Evolutionary conservation across 176 grass and related monocot species (phyloP), one percentile per base, ranked within the genome.

Genomic region (Urochloa ruziziensis): DNA sequence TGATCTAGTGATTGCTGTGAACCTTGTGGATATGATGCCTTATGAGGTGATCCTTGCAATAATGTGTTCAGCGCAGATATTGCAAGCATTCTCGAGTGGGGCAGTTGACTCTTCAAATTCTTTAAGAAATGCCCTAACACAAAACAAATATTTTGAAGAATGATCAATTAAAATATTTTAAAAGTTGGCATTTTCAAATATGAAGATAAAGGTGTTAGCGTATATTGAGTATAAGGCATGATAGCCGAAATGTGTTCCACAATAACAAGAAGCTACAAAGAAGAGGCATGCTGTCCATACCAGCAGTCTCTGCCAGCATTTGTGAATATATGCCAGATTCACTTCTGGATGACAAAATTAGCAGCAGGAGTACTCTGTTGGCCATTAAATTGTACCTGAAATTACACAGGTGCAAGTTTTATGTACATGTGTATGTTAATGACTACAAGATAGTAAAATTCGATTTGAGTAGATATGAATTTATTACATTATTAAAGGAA

Each of bases 371-470:
- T 80, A 98, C 90, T 82, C 96, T 90, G 80, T 98, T 98, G 85
- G 91, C 91, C 96, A 98, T 98, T 86, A 98, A 86, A 86, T 98
- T 98, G 73, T 98, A 98, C 85, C 96, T 98, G 87, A 79, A 84
- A 96, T 57, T 61, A 85, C 58, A 65, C 17, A 32, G 11, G 13
- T 63, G 29, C 0, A 19, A 71, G 39, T 32, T 67, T 74, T 37
- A 43, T 57, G 21, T 59, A 33, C 53, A 74, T 63, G 57, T 74
- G 7, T 53, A 80, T 67, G 48, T 30, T 62, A 61, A 67, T n/a
- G 4, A 32, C 62, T 70, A 34, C 19, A 77, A 77, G 60, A 81
- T 36, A 75, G 49, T 51, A 48, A 75, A 75, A 52, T 40, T 49
- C 23, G 49, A 36, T 60, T 37, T 28, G 57, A 64, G 27, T 37